Conservation (phyloP, 331 rosid genomes). For the Quercus lobata region DNA sequence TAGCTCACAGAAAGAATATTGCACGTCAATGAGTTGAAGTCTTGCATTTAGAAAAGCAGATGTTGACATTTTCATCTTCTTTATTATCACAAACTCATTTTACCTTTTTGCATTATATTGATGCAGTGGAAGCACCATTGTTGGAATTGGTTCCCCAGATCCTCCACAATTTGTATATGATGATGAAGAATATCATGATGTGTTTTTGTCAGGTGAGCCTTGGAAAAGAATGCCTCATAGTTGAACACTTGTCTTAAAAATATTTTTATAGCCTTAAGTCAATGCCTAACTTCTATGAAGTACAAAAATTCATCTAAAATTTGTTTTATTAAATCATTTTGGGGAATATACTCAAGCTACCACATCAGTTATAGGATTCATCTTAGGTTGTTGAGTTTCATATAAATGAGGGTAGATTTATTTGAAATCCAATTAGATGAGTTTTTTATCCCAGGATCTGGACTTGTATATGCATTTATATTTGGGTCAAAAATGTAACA, state of each 20-base stretch:
- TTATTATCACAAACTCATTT: not conserved
- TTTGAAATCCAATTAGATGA: no score
- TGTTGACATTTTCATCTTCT: not conserved
- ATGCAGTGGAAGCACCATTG: conserved; percentile 97
- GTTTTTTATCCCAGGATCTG: no score
- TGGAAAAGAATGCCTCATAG: not conserved
- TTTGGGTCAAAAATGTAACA: no score
- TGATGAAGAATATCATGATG: conserved; percentile 69
- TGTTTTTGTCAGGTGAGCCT: conserved; percentile 81
- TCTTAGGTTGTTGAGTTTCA: not conserved
- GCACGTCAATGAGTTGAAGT: not conserved
- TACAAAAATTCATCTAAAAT: not conserved
- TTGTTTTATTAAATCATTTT: not conserved
- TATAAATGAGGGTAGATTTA: not conserved
- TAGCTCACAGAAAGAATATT: not conserved
- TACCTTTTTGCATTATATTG: conserved; percentile 21
- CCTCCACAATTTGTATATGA: conserved; percentile 93
- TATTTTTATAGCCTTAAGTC: not conserved
- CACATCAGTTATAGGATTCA: not conserved
- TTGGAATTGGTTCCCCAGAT: conserved; percentile 93
- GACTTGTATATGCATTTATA: no score
- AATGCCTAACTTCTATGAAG: not conserved
- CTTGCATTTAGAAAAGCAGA: not conserved
- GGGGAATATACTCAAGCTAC: not conserved
- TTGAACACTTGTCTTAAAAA: not conserved